These are phyloP conservation scores for Solanum appendiculatum DNA, from an alignment of 257 asterid species.

Conservation along the genomic window DNA sequence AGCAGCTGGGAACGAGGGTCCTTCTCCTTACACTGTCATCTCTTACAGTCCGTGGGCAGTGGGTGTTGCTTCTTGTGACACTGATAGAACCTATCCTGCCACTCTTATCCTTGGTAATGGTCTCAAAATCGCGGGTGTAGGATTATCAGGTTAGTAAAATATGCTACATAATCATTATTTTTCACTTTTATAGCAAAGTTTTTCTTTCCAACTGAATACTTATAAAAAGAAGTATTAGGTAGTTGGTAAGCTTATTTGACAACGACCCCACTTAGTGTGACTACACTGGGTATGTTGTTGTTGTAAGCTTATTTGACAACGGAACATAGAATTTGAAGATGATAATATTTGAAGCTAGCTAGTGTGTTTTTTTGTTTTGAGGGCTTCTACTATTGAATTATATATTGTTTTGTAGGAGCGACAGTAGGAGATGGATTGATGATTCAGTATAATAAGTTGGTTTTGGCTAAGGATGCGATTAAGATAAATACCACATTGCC, in stretches of 20 bases:
- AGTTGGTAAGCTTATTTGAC: neutral
- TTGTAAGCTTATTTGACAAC: neutral
- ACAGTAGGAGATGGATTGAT: conserved; percentile 52
- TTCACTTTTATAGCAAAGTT: neutral
- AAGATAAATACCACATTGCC: conserved; percentile 37
- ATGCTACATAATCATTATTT: neutral
- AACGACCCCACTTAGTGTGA: neutral
- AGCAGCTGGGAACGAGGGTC: conserved; percentile 89
- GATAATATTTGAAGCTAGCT: neutral
- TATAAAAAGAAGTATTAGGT: neutral
- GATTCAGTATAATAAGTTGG: conserved; percentile 48
- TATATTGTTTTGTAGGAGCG: conserved; percentile 28
- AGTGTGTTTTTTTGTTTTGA: neutral
- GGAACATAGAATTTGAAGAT: neutral
- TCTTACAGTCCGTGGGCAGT: conserved; percentile 87
- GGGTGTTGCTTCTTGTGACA: conserved; percentile 66
- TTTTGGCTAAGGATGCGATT: conserved; percentile 67
- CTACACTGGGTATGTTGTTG: neutral
- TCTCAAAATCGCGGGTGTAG: conserved; percentile 49
- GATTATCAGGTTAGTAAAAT: conserved; percentile 53
- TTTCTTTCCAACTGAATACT: neutral
- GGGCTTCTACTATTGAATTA: neutral
- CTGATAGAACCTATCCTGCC: conserved; percentile 75
- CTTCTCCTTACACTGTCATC: conserved; percentile 58
- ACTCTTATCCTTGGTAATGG: conserved; percentile 73